Conservation (phyloP, 202 grass and related monocot species). For the Panicum virgatum region DNA sequence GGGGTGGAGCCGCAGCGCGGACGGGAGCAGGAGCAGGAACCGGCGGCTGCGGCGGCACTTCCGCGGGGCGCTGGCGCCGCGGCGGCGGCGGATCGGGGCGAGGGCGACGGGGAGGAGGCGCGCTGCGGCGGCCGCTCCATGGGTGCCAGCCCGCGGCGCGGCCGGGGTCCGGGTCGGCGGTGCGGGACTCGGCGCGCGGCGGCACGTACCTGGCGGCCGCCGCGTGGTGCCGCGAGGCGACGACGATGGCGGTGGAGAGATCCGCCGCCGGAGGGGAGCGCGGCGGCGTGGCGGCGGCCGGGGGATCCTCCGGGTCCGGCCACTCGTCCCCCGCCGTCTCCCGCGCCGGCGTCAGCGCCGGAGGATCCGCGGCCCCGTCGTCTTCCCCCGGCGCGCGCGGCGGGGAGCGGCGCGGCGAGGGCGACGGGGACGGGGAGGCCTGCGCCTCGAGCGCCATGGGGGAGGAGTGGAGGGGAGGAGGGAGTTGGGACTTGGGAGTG, state of each 20-base stretch:
- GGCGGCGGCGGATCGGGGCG: background rate
- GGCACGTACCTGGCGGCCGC: slow-evolving; percentile 46
- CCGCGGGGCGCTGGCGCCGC: background rate
- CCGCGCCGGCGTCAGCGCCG: no score
- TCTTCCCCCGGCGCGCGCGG: background rate
- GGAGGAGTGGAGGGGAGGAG: background rate
- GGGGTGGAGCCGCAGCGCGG: background rate
- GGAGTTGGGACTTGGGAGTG: background rate
- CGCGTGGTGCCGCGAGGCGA: slow-evolving; percentile 5
- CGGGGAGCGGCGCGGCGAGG: slow-evolving; percentile 27
- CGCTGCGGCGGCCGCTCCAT: slow-evolving; percentile 39
- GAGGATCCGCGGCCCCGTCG: background rate
- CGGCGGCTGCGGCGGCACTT: background rate
- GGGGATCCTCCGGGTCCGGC: slow-evolving; percentile 24
- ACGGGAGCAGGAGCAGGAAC: background rate
- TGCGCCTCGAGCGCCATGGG: slow-evolving; percentile 45
- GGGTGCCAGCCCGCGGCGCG: slow-evolving; percentile 11
- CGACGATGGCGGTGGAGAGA: background rate
- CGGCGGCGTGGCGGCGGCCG: background rate
- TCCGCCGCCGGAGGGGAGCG: background rate
- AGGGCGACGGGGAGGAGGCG: background rate
- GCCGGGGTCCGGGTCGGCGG: background rate
- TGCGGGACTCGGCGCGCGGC: background rate
- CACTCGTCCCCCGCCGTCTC: background rate
- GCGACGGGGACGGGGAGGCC: slow-evolving; percentile 19